These are phyloP conservation scores for Paraconiothyrium sp. DNA, from an alignment of 2,329 filamentous ascomycete genomes.

Conservation along the genomic window DNA sequence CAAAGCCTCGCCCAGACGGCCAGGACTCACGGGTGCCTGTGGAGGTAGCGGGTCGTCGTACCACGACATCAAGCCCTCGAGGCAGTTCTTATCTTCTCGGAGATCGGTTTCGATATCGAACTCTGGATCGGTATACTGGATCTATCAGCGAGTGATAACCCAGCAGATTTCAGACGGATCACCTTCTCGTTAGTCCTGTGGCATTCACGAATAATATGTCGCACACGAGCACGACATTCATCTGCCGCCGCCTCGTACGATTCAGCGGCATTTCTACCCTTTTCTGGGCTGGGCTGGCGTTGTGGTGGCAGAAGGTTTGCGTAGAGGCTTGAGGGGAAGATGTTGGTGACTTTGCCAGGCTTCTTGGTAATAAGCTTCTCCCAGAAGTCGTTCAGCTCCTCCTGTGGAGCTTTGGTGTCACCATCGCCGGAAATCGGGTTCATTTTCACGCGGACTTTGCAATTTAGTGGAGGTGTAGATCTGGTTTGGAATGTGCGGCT, in stretches of 20 bases:
- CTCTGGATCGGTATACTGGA: constrained; percentile 75
- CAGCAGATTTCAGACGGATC: not conserved
- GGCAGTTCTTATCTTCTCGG: constrained; percentile 53
- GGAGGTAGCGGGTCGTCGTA: constrained; percentile 63
- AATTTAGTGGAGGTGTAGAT: not conserved
- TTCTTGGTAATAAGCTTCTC: constrained; percentile 71
- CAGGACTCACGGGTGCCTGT: constrained; percentile 22
- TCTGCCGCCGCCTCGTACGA: constrained; percentile 77
- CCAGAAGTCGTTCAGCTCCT: constrained; percentile 77
- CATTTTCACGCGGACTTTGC: constrained; percentile 20
- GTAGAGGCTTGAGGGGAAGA: constrained; percentile 74
- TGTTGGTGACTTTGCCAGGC: constrained; percentile 75
- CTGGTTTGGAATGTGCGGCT: not conserved
- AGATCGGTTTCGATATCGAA: constrained; percentile 84
- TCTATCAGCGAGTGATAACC: not conserved
- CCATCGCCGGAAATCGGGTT: constrained; percentile 28
- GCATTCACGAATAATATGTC: constrained; percentile 69
- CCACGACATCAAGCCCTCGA: constrained; percentile 49
- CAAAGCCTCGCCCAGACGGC: constrained; percentile 33
- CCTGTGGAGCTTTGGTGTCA: constrained; percentile 62
- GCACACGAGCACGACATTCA: constrained; percentile 70
- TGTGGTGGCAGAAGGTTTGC: constrained; percentile 55
- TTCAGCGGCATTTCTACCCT: constrained; percentile 68
- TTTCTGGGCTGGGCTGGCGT: constrained; percentile 59
- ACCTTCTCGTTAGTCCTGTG: constrained; percentile 77